Percentiles rank a stretch among this genome's conserved stretches.
Conservation (phyloP, 177 flowering plant species). For the Telopea speciosissima region DNA sequence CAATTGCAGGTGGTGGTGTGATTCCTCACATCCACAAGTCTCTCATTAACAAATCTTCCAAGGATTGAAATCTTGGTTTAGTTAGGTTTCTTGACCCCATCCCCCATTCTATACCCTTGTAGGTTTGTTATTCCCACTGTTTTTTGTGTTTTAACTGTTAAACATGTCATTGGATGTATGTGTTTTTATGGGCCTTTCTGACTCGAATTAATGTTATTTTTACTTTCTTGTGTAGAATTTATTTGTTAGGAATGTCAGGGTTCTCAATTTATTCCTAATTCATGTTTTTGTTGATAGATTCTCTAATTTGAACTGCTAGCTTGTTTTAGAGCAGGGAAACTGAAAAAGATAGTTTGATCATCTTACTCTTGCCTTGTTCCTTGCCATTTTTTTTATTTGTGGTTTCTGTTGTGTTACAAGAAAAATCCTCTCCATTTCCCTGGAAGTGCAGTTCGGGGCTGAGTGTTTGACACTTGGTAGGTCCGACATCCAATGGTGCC, state of each 20-base stretch:
- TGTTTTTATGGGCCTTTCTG: neutral
- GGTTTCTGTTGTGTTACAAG: too few species aligned
- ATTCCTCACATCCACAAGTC: constrained; percentile 92
- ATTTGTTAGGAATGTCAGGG: neutral
- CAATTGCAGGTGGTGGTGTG: constrained; percentile 90
- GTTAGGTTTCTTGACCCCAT: neutral
- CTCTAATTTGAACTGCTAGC: neutral
- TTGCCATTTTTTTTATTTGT: too few species aligned
- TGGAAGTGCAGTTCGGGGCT: too few species aligned
- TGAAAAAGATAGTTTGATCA: neutral
- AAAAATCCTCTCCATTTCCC: too few species aligned
- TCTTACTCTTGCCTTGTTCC: neutral
- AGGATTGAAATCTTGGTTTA: constrained; percentile 23
- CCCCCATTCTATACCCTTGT: neutral
- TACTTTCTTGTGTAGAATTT: neutral
- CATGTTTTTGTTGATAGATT: neutral
- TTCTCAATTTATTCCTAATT: neutral
- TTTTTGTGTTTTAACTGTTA: too few species aligned
- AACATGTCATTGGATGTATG: neutral
- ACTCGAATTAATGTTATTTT: neutral
- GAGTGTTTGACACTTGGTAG: too few species aligned
- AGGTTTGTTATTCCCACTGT: neutral
- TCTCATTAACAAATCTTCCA: constrained; percentile 68
- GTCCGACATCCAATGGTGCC: too few species aligned
- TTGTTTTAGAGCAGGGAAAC: neutral